phyloP scores from a whole-genome alignment of 805 yeast species.

The Zygoascus flipseniorum region DNA sequence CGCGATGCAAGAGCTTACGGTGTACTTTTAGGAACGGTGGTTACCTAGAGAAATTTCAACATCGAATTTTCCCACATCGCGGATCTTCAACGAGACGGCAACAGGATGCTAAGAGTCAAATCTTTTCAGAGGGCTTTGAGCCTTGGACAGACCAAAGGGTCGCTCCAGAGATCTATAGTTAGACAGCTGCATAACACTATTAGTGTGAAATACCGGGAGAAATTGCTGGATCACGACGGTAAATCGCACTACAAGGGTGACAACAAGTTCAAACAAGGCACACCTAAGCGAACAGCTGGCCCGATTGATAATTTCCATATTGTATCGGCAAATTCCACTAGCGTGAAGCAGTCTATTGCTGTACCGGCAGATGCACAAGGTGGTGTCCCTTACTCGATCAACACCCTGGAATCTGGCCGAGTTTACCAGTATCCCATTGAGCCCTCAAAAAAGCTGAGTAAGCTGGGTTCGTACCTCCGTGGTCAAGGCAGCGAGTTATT shows the following conservation, averaged over 20 bases:
- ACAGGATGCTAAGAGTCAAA: not conserved
- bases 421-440: slow-evolving; percentile 32
- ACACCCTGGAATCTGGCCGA: slow-evolving; percentile 1
- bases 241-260: not conserved
- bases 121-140: not conserved
- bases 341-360: slow-evolving; percentile 7
- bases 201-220: not conserved
- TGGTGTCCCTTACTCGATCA: slow-evolving; percentile 3
- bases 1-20: not conserved
- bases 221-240: not conserved
- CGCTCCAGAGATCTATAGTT: not conserved
- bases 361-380: slow-evolving; percentile 9
- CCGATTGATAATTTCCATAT: slow-evolving; percentile 13
- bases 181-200: not conserved
- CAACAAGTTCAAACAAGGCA: slow-evolving; percentile 16
- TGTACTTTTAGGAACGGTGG: not conserved
- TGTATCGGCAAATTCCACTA: slow-evolving; percentile 12
- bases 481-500: slow-evolving; percentile 63
- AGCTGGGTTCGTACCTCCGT: slow-evolving; percentile 57
- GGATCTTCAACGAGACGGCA: not conserved
- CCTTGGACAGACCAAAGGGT: not conserved
- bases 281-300: slow-evolving; percentile 15
- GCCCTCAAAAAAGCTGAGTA: slow-evolving; percentile 37
- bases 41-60: not conserved
- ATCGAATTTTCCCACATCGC: not conserved